Base-by-base conservation (phyloP, 176 grass and related monocot genomes). In the Themeda triandra region DNA sequence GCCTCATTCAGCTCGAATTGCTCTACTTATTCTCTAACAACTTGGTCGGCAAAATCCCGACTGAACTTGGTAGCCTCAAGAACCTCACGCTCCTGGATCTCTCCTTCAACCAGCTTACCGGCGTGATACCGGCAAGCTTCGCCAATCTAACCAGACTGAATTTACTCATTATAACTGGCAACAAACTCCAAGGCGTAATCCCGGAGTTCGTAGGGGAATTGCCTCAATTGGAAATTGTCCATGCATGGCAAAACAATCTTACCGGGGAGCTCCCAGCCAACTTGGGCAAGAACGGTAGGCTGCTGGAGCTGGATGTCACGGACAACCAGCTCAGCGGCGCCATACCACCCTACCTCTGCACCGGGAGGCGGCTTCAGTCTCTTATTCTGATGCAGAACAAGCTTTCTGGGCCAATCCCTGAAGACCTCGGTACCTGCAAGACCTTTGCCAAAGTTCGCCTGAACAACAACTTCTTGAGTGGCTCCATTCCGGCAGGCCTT, bases 181-280 rank as follows among this genome's bases (percentile, higher is more conserved):
- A 98, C 82, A 75, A 95, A 32, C 63, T 98, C 78, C 88, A 80
- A 39, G 92, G 95, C 23, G 18, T 27, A 4, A 76, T 98, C 13
- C 93, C 96, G 6, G 67, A 13, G 11, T 95, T 90, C 56, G 13
- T 95, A 0, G 91, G 63, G 1, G 91, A 87, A 0, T 81, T 92
- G 11, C 64, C 83, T 17, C 15, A 85, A 14, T 73, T 98, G 2
- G 95, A 95, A 88, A 83, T 84, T 25, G 48, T 98, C 30, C 66
- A 95, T 53, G 25, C 78, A 7, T 93, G 91, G 89, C 80, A 51
- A 9, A 98, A 98, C 87, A 98, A 98, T 46, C 73, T 98, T 66
- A 92, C 95, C 2, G 87, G 87, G 23, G 31, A 54, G 21, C 79
- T 98, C 4, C 92, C 95, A 1, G 62, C 84, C 0, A 56, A 36